Base-by-base conservation (phyloP, 108 stramenopile genomes). In the Nitzschia palea region DNA sequence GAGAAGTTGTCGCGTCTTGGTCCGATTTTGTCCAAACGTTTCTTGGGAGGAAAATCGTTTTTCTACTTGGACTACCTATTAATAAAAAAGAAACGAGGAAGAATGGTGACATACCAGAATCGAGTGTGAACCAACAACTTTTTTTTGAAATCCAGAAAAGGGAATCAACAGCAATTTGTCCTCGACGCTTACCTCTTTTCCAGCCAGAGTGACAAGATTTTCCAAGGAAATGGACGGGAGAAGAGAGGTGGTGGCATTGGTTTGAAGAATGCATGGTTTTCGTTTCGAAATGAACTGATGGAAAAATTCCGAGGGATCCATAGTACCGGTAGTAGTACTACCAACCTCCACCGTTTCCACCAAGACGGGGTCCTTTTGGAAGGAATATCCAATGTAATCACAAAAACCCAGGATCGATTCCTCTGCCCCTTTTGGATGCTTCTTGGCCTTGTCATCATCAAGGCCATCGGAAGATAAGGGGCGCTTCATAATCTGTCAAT, bases 221-320 rank as follows among this genome's bases (percentile, higher is more conserved):
- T 48, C 29, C 34, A 58, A 45, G 5, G 68, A 52, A 52, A 52
- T 17, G 51, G 17, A 17, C 2, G 27, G 27, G 27, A 26, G 23
- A 26, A 23, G 2, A 1, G 5, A 22, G 1, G 25, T 23, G 59
- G 10, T 25, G 5, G 27, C 8, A 30, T 10, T 50, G 22, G 70
- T 71, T 15, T 40, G 43, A 42, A 84, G 45, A n/a, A 84, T 62
- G 22, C 81, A 70, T 1, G 84, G 84, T 54, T 68, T 59, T 47
- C 84, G 70, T 3, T 27, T 27, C 47, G 50, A 31, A 35, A 83
- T 68, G 60, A 80, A 80, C n/a, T 67, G 53, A n/a, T 71, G 45
- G 67, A 67, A 80, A 47, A 82, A 86, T 47, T 32, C 29, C 44
- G 68, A 45, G 22, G 77, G 70, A 5, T 73, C 61, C 10, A 83